Base-by-base conservation (phyloP, 768 basidiomycete genomes). In the Fibroporia radiculosa region DNA sequence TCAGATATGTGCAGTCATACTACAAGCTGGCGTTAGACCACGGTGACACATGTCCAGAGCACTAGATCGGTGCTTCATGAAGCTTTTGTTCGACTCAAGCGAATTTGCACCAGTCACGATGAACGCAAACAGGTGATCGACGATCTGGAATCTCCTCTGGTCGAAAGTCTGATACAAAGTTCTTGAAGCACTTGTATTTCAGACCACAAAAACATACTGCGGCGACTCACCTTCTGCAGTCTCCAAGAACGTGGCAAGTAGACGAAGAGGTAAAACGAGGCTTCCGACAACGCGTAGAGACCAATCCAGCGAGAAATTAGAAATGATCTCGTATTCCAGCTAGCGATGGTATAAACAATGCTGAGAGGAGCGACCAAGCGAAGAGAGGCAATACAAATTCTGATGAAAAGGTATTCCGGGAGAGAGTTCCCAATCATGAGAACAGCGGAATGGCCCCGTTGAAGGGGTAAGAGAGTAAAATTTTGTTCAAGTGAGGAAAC, bases 341-440 rank as follows among this genome's bases (percentile, higher is more conserved):
- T 60, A 26, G 57, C 55, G 22, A 8, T 71, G 48, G 51, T 62
- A 68, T 51, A 68, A 27, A 45, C 8, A 6, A 73, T 52, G 58
- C 77, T 78, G 29, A 67, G 55, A 13, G 79, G 79, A 0, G 74
- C 69, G 23, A 81, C 52, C 48, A 71, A 63, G 19, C 69, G 74
- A 20, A 82, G 66, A 6, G 48, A 55, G 7, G 61, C 26, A 39
- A 83, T 79, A 31, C 62, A 63, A 7, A 56, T 36, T 40, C 66
- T 67, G 39, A 83, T 80, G 53, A 74, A 71, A 46, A 78, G 48
- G 55, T 76, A 78, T 62, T 81, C 79, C 2, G 65, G 62, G 28
- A 67, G 31, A 18, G 56, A 62, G 19, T 49, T 44, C 3, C 62
- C 61, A 31, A 66, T 60, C 64, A 65, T 65, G 35, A 12, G 33